Percentiles rank a stretch among this genome's conserved stretches.
These are phyloP conservation scores for Papiliotrema fonsecae DNA, from an alignment of 1,284 basidiomycete genomes.

Conservation along the genomic window DNA sequence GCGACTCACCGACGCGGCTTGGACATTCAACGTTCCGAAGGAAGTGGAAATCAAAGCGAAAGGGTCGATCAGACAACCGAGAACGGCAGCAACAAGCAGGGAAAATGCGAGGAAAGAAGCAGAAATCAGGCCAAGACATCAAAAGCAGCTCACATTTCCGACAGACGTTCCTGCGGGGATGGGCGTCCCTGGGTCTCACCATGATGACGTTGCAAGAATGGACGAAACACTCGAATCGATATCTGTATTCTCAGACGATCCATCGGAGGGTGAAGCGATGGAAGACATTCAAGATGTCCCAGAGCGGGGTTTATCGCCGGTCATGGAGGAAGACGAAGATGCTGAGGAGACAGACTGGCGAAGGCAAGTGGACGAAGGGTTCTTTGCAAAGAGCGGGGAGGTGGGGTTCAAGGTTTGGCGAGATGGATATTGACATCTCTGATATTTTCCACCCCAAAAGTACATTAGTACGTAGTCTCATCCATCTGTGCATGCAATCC, in stretches of 20 bases:
- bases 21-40: not conserved
- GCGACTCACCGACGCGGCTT: not conserved
- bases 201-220: too few relatives aligned
- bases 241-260: not conserved
- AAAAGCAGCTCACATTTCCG: too few relatives aligned
- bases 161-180: too few relatives aligned
- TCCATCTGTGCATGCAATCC: not conserved
- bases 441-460: too few relatives aligned
- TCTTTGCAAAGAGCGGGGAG: conserved; percentile 18
- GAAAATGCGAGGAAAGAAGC: too few relatives aligned
- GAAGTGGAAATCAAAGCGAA: not conserved
- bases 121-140: too few relatives aligned
- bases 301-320: not conserved
- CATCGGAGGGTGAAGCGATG: not conserved
- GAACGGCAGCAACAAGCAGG: not conserved
- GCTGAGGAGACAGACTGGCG: not conserved
- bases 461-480: not conserved
- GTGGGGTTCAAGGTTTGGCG: conserved; percentile 32
- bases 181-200: too few relatives aligned
- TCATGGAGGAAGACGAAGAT: not conserved
- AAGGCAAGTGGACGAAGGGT: conserved; percentile 14
- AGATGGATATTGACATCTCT: conserved; percentile 21
- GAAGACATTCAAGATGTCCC: too few relatives aligned
- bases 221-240: not conserved
- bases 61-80: not conserved